A percentile compares a stretch with the other conserved stretches of the same genome.
Conservation (phyloP, 2,329 filamentous ascomycete genomes). For the Calonectria pauciramosa region DNA sequence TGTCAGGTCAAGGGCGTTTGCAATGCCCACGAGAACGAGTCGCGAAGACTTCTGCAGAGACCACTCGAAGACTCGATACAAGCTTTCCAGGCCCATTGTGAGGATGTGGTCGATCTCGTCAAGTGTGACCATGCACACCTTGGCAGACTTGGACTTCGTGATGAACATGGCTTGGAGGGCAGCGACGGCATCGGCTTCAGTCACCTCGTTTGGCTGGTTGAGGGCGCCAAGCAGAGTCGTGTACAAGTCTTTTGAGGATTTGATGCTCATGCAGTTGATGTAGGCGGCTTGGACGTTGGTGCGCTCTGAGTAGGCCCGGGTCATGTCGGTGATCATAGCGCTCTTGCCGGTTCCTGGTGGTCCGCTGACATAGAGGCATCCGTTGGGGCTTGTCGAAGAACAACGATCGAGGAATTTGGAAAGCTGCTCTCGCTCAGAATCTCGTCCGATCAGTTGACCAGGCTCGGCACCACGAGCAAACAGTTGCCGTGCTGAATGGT, state of each 20-base stretch:
- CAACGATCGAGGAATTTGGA: slow-evolving; percentile 76
- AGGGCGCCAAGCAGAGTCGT: slow-evolving; percentile 81
- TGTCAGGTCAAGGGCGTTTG: slow-evolving; percentile 95
- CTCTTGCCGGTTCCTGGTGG: slow-evolving; percentile 98
- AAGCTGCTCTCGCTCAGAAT: slow-evolving; percentile 76
- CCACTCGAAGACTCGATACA: slow-evolving; percentile 98
- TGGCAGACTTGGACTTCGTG: slow-evolving; percentile 67
- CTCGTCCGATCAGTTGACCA: slow-evolving; percentile 82
- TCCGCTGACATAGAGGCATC: slow-evolving; percentile 94
- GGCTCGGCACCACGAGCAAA: slow-evolving; percentile 86
- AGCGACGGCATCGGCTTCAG: slow-evolving; percentile 76
- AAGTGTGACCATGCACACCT: slow-evolving; percentile 85
- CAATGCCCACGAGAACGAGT: slow-evolving; percentile 90
- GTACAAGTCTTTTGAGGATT: slow-evolving; percentile 88
- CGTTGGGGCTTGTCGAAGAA: slow-evolving; percentile 71
- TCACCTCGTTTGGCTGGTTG: slow-evolving; percentile 68
- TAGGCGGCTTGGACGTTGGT: slow-evolving; percentile 77
- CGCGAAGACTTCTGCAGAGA: slow-evolving; percentile 85
- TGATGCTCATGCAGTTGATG: slow-evolving; percentile 98
- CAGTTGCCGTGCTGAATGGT: slow-evolving; percentile 87
- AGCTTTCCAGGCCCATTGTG: slow-evolving; percentile 86
- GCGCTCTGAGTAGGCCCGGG: slow-evolving; percentile 67
- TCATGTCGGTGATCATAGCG: slow-evolving; percentile 88
- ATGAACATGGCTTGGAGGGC: slow-evolving; percentile 80
- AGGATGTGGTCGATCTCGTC: slow-evolving; percentile 97